Evolutionary conservation across 441 rosid genomes (phyloP), one percentile per base, ranked within the genome.

Genomic region (Euphorbia schlechtendalii): DNA sequence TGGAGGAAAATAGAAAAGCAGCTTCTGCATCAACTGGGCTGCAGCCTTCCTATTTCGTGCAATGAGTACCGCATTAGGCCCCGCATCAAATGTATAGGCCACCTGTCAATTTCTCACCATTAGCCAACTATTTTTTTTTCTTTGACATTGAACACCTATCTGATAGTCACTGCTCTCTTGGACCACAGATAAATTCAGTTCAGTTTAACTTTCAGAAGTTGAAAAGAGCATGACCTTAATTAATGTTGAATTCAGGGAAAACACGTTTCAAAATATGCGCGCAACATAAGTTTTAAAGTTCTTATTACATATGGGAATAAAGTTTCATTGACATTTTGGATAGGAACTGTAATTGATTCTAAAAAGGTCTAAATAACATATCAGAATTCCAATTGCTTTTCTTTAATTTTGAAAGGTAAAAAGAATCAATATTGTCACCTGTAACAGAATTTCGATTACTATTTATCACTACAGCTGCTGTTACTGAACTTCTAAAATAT

Each of bases 81-180:
- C 98, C 68, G 98, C 97, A 66, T 92, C 98, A 64, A 85, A 92
- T 28, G 98, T 88, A 65, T 90, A 92, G 30, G 96, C 94, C 69
- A 92, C 92, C 97, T 88, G 82, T 66, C 66, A 79, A 59, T 61
- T 73, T 43, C 55, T 43, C 56, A 49, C 59, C 27, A 63, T 72
- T 32, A 64, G 69, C 38, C 69, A 74, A 24, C 38, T n/a, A n/a
- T n/a, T n/a, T n/a, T n/a, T 41, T 53, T 30, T 41, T 22, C 20
- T 17, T 61, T 43, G 49, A 43, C n/a, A 4, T 27, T 1, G 1
- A 27, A 27, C 30, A 27, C 2, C 30, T 4, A 27, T 27, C 4
- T 1, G 30, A 27, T 27, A n/a, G n/a, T n/a, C n/a, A n/a, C n/a
- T n/a, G n/a, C n/a, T n/a, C n/a, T n/a, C n/a, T n/a, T n/a, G n/a